These are phyloP conservation scores for Thraustochytrium striatum DNA, from an alignment of 352 stramenopile species.

Conservation along the genomic window DNA sequence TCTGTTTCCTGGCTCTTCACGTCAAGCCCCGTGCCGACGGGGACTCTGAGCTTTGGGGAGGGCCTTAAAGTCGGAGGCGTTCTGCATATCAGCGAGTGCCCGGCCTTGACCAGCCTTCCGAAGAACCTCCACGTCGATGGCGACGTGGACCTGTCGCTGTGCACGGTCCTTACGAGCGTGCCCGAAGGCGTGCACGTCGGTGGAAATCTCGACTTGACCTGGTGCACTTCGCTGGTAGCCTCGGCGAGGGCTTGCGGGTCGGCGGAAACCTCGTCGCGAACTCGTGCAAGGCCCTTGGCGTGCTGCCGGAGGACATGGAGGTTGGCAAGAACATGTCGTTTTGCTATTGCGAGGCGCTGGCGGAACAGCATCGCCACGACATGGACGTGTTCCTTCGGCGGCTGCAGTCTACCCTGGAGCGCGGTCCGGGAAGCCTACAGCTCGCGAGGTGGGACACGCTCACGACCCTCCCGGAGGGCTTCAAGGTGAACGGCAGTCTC, in stretches of 20 bases:
- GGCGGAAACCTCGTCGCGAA: not conserved
- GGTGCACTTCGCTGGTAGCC: not conserved
- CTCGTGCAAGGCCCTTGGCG: not conserved
- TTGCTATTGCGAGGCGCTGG: not conserved
- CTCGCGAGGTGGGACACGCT: too few relatives aligned
- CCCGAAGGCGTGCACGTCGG: not conserved
- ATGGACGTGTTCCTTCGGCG: too few relatives aligned
- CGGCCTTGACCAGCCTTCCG: not conserved
- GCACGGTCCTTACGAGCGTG: not conserved
- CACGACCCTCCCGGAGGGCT: too few relatives aligned
- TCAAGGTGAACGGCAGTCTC: not conserved
- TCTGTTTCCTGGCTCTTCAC: too few relatives aligned
- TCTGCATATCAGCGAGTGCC: too few relatives aligned
- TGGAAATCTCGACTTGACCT: not conserved
- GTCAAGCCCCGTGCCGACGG: too few relatives aligned
- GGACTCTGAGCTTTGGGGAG: too few relatives aligned
- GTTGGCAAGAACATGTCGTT: not conserved
- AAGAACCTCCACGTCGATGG: not conserved
- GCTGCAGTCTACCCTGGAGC: too few relatives aligned
- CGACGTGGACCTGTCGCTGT: not conserved
- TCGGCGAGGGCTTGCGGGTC: not conserved
- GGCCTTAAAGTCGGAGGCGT: too few relatives aligned
- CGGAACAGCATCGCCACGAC: not conserved
- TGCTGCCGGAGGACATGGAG: not conserved
- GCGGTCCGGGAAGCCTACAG: too few relatives aligned